Evolutionary conservation across 1,284 basidiomycete genomes (phyloP), one percentile per base, ranked within the genome.

Genomic region (Rugosomyces carneus): DNA sequence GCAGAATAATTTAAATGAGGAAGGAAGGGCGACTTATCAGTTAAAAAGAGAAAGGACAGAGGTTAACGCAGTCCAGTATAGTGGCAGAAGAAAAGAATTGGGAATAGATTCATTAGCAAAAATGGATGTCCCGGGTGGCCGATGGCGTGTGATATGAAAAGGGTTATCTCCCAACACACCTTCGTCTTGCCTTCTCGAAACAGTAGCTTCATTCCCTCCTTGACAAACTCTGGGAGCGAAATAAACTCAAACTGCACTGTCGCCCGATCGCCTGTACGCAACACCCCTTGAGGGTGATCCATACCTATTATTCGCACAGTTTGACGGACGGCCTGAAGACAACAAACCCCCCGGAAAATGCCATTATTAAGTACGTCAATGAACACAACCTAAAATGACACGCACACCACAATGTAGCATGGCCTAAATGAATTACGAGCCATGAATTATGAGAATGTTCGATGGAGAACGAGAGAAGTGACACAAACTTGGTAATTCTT

Each of bases 121-220:
- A n/a, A n/a, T n/a, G n/a, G n/a, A n/a, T n/a, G n/a, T n/a, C n/a
- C n/a, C n/a, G n/a, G n/a, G n/a, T n/a, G n/a, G n/a, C n/a, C n/a
- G n/a, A n/a, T n/a, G n/a, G n/a, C n/a, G n/a, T n/a, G n/a, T n/a
- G n/a, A n/a, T n/a, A n/a, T n/a, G n/a, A n/a, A n/a, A n/a, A n/a
- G n/a, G n/a, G n/a, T n/a, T n/a, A n/a, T n/a, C n/a, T 18, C 3
- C 24, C 18, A 29, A 53, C 53, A 20, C 37, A 87, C 90, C 73
- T 94, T 95, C 1, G 92, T 94, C 70, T 91, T 92, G 4, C 92
- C 93, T 65, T 96, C 93, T 40, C 93, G 75, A 62, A 95, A 90
- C 13, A 96, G 66, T 23, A 96, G 73, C 63, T 93, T 89, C 81
- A 92, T 91, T 6, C 93, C 93, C 55, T 84, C 84, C 63, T 93